Evolutionary conservation across 2,329 filamentous ascomycete genomes (phyloP), one percentile per base, ranked within the genome.

Genomic region (Stylonectria norvegica): DNA sequence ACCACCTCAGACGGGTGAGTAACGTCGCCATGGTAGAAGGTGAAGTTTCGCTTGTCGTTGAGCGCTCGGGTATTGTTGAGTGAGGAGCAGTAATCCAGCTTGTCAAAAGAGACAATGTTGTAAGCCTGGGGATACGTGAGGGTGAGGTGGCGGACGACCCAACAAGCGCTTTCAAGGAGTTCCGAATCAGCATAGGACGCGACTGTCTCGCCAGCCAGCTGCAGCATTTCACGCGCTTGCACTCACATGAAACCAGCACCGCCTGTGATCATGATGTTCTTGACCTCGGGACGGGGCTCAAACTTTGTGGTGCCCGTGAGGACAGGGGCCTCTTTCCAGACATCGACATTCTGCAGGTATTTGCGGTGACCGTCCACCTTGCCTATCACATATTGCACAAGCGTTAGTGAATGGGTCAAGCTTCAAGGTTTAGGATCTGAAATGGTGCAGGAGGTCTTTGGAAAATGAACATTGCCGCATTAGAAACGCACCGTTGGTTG

Each of bases 171-270:
- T 57, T 36, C 30, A 49, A 40, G 58, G 34, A 11, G 30, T 36
- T 38, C 36, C 20, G 56, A n/a, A n/a, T 49, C 20, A 28, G 9
- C 17, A 39, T 35, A 28, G n/a, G n/a, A n/a, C n/a, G n/a, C n/a
- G n/a, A n/a, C n/a, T n/a, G 49, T 53, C 28, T 57, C 7, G 40
- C 20, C 41, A 32, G 22, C 5, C 22, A 27, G 27, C 15, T 28
- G 27, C 12, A 16, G n/a, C 14, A 11, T 5, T 25, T 17, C 15
- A 14, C 8, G 7, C 5, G 18, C 34, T 28, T 36, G 4, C 47
- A 65, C 83, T 64, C 71, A 89, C 85, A 91, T 90, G 71, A 93
- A 93, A 53, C 87, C 87, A 47, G 86, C 86, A 38, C 86, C 87
- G 35, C 87, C 87, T 15, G 87, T 91, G 48, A 93, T 77, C 75